Percentiles rank a stretch among this genome's conserved stretches.
These are phyloP conservation scores for Rhododendron mucronatum DNA, from an alignment of 148 eudicot species.

Conservation along the genomic window DNA sequence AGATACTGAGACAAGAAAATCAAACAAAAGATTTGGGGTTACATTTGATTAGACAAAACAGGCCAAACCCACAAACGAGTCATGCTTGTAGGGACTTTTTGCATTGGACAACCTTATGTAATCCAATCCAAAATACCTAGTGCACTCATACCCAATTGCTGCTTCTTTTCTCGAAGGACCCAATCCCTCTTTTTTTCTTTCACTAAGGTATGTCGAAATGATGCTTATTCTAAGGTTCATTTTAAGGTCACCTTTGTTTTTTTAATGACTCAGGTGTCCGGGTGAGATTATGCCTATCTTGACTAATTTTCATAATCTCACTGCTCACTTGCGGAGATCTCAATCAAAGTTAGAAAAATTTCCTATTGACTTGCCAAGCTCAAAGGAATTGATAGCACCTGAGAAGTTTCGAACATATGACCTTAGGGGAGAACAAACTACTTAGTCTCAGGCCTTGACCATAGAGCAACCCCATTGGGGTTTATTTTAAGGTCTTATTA, in stretches of 20 bases:
- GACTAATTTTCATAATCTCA: too few relatives aligned
- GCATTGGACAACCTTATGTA: background rate
- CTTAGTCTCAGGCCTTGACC: too few relatives aligned
- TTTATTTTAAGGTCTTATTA: too few relatives aligned
- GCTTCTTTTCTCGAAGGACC: background rate
- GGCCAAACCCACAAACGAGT: constrained; percentile 8
- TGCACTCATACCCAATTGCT: background rate
- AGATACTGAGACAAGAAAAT: constrained; percentile 7
- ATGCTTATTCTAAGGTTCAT: background rate
- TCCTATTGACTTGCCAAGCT: too few relatives aligned
- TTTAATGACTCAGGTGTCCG: too few relatives aligned
- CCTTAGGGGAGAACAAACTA: too few relatives aligned
- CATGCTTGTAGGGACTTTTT: background rate
- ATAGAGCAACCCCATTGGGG: too few relatives aligned
- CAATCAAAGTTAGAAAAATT: too few relatives aligned
- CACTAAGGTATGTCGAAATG: background rate
- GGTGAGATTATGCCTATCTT: too few relatives aligned
- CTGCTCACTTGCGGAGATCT: too few relatives aligned
- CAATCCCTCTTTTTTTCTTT: background rate
- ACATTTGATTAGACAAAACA: constrained; percentile 12
- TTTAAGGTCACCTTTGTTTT: background rate
- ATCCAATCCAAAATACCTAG: background rate
- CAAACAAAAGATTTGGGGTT: background rate
- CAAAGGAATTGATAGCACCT: too few relatives aligned
- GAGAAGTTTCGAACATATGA: too few relatives aligned